Conservation (phyloP, 345 rosid genomes). For the Acer yangbiense region DNA sequence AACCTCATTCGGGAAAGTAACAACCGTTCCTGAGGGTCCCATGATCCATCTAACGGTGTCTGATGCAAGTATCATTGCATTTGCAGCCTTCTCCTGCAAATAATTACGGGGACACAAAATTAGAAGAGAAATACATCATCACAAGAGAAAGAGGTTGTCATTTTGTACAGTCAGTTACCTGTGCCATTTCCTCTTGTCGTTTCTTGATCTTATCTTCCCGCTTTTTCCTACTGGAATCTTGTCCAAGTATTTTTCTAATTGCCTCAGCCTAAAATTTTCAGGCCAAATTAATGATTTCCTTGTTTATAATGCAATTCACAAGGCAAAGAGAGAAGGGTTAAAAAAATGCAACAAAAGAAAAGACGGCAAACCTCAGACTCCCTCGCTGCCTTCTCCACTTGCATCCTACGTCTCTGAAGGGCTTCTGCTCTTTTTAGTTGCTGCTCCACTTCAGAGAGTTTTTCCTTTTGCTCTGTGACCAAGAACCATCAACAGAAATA, state of each 20-base stretch:
- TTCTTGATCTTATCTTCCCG: constrained; percentile 55
- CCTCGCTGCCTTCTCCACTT: constrained; percentile 62
- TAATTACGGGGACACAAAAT: constrained; percentile 10
- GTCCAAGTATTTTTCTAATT: constrained; percentile 61
- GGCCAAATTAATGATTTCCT: constrained; percentile 4
- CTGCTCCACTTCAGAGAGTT: constrained; percentile 57
- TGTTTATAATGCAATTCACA: background rate
- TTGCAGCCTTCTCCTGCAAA: constrained; percentile 55
- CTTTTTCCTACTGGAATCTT: constrained; percentile 59
- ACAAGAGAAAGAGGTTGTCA: background rate
- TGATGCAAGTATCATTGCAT: constrained; percentile 39
- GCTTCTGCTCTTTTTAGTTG: constrained; percentile 61
- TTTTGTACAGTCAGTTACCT: constrained; percentile 32
- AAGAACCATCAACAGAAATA: background rate
- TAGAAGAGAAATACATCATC: background rate
- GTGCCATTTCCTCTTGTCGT: constrained; percentile 57
- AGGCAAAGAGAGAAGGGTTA: background rate
- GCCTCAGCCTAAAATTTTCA: constrained; percentile 53
- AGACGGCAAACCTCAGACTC: constrained; percentile 47
- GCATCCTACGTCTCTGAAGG: constrained; percentile 55
- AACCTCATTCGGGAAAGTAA: constrained; percentile 50
- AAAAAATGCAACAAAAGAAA: background rate
- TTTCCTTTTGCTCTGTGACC: constrained; percentile 53
- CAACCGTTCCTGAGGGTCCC: constrained; percentile 49
- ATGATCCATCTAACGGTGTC: constrained; percentile 51